These are phyloP conservation scores for Choanephora cucurbitarum DNA, from an alignment of 371 early-diverging fungal species.

Conservation along the genomic window DNA sequence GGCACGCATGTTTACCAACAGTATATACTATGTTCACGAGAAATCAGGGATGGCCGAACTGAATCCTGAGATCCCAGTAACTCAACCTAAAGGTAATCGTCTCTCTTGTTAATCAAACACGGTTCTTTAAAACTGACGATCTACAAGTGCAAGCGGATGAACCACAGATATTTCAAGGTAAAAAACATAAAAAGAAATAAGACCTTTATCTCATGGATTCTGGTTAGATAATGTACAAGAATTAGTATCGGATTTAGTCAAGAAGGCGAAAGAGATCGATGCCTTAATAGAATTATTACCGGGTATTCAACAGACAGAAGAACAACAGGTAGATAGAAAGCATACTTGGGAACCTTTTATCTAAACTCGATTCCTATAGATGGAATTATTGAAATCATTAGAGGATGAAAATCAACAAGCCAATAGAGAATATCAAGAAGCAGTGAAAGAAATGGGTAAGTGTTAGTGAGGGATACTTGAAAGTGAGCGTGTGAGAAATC, in stretches of 20 bases:
- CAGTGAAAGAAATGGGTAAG: conserved; percentile 52
- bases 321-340: conserved; percentile 61
- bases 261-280: conserved; percentile 74
- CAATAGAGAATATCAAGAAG: conserved; percentile 52
- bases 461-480: too few species aligned
- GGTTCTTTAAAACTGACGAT: too few species aligned
- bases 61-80: conserved; percentile 41
- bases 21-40: conserved; percentile 54
- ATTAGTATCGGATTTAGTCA: conserved; percentile 66
- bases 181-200: too few species aligned
- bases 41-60: conserved; percentile 50
- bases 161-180: conserved; percentile 48
- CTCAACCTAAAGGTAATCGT: conserved; percentile 44
- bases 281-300: conserved; percentile 68
- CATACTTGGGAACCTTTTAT: too few species aligned
- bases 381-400: conserved; percentile 25
- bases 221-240: conserved; percentile 65
- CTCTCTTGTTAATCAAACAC: too few species aligned
- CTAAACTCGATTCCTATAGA: conserved; percentile 9
- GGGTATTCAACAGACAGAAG: conserved; percentile 64
- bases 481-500: too few species aligned
- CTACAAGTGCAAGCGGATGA: conserved; percentile 47
- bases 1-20: conserved; percentile 57
- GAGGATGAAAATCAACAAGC: conserved; percentile 50
- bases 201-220: too few species aligned